phyloP scores from a whole-genome alignment of 2,329 filamentous ascomycete species.

The Penicillium thymicola region DNA sequence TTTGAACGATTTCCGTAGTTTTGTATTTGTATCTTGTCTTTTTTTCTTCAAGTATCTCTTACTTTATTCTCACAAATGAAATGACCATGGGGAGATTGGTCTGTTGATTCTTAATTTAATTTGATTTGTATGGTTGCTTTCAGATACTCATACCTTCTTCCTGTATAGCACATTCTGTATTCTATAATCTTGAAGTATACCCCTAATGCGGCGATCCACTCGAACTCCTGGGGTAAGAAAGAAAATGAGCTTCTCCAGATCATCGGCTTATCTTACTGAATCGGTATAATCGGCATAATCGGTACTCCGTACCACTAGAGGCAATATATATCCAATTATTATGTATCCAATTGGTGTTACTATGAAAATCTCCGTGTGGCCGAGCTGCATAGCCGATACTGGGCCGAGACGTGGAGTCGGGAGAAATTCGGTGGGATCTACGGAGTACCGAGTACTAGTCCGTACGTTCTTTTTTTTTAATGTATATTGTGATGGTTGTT shows the following conservation, averaged over 20 bases:
- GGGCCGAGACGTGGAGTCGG: slow-evolving; percentile 26
- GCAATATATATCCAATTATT: background rate
- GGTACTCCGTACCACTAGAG: background rate
- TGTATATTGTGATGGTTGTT: background rate
- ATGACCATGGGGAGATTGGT: background rate
- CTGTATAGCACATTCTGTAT: background rate
- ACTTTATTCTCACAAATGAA: slow-evolving; percentile 9
- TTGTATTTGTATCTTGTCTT: slow-evolving; percentile 7
- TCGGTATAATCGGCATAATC: background rate
- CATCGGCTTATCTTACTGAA: background rate
- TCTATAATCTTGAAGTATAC: background rate
- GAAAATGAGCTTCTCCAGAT: background rate
- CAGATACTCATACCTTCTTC: background rate
- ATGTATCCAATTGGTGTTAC: background rate
- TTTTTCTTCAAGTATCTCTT: slow-evolving; percentile 6
- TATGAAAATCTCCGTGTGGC: slow-evolving; percentile 32
- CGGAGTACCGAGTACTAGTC: background rate
- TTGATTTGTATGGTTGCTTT: too few species aligned
- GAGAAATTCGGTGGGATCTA: slow-evolving; percentile 1
- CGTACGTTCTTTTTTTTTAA: background rate
- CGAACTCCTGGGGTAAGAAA: background rate
- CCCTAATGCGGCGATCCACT: background rate
- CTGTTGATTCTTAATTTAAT: background rate
- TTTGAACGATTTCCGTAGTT: slow-evolving; percentile 1
- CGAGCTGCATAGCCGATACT: slow-evolving; percentile 35